Evolutionary conservation across 106 monocot species (phyloP).

Genomic region (Agapanthus africanus): DNA sequence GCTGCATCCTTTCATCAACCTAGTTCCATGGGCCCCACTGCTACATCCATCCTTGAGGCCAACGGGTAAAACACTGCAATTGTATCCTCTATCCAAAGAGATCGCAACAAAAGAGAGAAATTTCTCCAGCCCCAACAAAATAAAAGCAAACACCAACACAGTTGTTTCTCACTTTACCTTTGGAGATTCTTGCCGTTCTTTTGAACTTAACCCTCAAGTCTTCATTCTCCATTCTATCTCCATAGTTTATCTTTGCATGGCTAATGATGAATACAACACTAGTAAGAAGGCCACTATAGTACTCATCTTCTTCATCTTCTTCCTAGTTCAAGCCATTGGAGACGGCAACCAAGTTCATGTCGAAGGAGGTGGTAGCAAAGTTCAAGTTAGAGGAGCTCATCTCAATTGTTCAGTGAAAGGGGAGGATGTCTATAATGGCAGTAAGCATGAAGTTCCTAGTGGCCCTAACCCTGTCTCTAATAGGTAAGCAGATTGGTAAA

Average conservation of each 20-base stretch:
- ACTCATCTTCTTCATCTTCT: not conserved
- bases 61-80: too few relatives aligned
- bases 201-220: too few relatives aligned
- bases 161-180: conserved; percentile 2
- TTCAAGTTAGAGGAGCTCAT: not conserved
- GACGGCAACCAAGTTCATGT: not conserved
- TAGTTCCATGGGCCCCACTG: too few relatives aligned
- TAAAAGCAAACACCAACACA: conserved; percentile 5
- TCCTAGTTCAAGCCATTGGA: not conserved
- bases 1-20: too few relatives aligned
- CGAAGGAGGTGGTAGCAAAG: not conserved
- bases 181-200: conserved; percentile 3
- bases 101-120: conserved; percentile 1
- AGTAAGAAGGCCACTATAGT: not conserved
- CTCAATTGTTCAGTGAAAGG: conserved; percentile 1
- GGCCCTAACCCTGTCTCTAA: conserved; percentile 18
- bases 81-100: too few relatives aligned
- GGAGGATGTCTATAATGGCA: conserved; percentile 6
- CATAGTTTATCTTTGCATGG: conserved; percentile 6
- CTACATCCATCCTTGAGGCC: too few relatives aligned
- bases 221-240: too few relatives aligned
- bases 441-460: conserved; percentile 16
- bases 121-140: conserved; percentile 10
- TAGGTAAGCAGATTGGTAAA: conserved; percentile 13
- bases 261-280: not conserved